Evolutionary conservation across 129 eudicot genomes (phyloP).

Genomic region (Flaveria ramosissima): DNA sequence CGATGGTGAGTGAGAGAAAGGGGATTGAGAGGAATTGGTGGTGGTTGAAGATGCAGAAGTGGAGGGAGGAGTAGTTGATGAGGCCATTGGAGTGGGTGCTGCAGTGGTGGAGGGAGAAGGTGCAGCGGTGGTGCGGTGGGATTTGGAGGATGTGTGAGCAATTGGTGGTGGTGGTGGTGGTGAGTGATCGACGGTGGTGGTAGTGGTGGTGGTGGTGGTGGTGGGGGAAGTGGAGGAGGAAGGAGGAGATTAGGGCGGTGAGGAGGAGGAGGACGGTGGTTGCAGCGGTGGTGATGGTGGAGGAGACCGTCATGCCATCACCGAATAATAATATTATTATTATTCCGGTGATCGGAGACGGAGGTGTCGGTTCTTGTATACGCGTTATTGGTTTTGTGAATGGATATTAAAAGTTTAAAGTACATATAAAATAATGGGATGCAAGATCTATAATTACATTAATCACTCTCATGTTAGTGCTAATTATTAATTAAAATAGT

Average conservation of each 20-base stretch:
- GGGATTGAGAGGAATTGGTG: constrained; percentile 59
- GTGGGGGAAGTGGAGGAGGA: constrained; percentile 34
- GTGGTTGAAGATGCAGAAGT: constrained; percentile 55
- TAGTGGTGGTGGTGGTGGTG: no score
- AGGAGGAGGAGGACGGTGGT: constrained; percentile 37
- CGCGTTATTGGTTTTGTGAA: constrained; percentile 20
- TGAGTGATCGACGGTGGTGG: constrained; percentile 61
- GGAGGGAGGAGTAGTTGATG: constrained; percentile 64
- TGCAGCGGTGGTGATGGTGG: constrained; percentile 27
- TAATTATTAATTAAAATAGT: no score
- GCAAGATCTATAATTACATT: no score
- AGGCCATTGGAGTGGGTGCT: constrained; percentile 47
- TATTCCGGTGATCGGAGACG: constrained; percentile 33
- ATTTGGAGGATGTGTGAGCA: constrained; percentile 41
- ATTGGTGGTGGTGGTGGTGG: constrained; percentile 30
- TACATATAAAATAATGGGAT: no score
- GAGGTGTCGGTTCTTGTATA: constrained; percentile 5
- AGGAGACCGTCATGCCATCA: constrained; percentile 39
- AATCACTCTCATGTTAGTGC: no score
- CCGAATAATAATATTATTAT: neutral
- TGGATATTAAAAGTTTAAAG: no score
- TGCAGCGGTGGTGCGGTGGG: constrained; percentile 36
- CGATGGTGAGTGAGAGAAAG: constrained; percentile 47
- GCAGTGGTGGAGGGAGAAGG: constrained; percentile 33
- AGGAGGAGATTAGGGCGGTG: constrained; percentile 45